Conservation (phyloP, 2,329 filamentous ascomycete genomes). For the Rhynchosporium secalis region DNA sequence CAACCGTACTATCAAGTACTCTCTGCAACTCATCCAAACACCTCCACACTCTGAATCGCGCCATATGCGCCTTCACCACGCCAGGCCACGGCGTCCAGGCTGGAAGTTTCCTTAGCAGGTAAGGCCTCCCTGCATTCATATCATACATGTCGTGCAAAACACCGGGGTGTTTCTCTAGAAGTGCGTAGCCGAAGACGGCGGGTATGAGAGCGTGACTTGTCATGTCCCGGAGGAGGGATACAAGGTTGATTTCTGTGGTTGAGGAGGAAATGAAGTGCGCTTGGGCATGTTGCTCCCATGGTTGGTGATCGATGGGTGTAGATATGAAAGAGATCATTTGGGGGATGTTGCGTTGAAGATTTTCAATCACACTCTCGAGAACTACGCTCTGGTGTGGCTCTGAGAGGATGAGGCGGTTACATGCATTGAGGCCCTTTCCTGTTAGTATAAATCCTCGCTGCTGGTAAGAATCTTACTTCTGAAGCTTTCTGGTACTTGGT, state of each 20-base stretch:
- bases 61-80: slow-evolving; percentile 49
- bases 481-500: slow-evolving; percentile 31
- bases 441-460: slow-evolving; percentile 41
- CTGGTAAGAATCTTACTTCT: slow-evolving; percentile 28
- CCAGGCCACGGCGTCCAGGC: slow-evolving; percentile 55
- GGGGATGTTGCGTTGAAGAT: slow-evolving; percentile 48
- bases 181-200: slow-evolving; percentile 53
- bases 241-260: slow-evolving; percentile 53
- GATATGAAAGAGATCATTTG: slow-evolving; percentile 59
- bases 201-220: slow-evolving; percentile 52
- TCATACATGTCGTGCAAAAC: slow-evolving; percentile 56
- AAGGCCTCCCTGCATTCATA: slow-evolving; percentile 54
- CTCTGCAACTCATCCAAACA: slow-evolving; percentile 45
- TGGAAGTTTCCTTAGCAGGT: slow-evolving; percentile 55
- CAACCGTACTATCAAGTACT: slow-evolving; percentile 45
- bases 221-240: slow-evolving; percentile 56
- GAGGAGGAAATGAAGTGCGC: slow-evolving; percentile 45
- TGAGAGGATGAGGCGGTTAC: slow-evolving; percentile 44
- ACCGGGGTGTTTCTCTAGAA: slow-evolving; percentile 52
- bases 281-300: slow-evolving; percentile 58
- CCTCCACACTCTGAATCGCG: slow-evolving; percentile 45
- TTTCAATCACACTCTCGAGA: slow-evolving; percentile 42
- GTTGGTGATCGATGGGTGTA: slow-evolving; percentile 60
- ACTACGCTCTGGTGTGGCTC: slow-evolving; percentile 48
- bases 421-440: slow-evolving; percentile 39